A percentile compares a stretch with the other conserved stretches of the same genome.
These are phyloP conservation scores for Argentina anserina DNA, from an alignment of 306 rosid genomes.

Conservation along the genomic window DNA sequence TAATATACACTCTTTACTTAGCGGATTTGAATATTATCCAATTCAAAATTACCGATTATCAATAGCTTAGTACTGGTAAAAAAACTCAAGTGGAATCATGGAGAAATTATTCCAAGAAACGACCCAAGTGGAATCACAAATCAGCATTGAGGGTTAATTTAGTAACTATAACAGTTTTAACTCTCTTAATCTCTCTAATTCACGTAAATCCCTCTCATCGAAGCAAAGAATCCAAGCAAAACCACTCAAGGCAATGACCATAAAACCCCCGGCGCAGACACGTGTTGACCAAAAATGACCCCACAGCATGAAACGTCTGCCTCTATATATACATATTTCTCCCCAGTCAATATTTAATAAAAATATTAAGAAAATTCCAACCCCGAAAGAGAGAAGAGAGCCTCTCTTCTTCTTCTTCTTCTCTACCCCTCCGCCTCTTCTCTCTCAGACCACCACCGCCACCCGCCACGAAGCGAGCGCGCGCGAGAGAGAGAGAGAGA, in stretches of 20 bases:
- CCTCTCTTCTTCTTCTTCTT: neutral
- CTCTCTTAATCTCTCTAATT: neutral
- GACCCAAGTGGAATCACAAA: neutral
- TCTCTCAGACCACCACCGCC: slow-evolving; percentile 23
- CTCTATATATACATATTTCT: neutral
- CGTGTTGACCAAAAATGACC: slow-evolving; percentile 10
- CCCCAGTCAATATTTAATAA: neutral
- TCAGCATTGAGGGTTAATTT: neutral
- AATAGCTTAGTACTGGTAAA: neutral
- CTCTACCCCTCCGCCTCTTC: slow-evolving; percentile 31
- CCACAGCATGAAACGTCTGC: neutral
- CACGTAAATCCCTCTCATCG: neutral
- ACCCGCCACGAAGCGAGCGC: too few relatives aligned
- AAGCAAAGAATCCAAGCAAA: neutral
- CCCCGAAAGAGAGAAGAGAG: neutral
- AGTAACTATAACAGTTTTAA: neutral
- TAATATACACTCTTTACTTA: neutral
- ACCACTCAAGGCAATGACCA: neutral
- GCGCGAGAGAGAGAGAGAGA: too few relatives aligned
- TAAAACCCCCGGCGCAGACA: neutral
- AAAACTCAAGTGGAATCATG: neutral
- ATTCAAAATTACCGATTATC: neutral
- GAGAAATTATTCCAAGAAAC: neutral
- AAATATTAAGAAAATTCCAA: neutral
- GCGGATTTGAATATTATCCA: neutral